Evolutionary conservation across 306 rosid genomes (phyloP), one percentile per base, ranked within the genome.

Genomic region (Neltuma alba): DNA sequence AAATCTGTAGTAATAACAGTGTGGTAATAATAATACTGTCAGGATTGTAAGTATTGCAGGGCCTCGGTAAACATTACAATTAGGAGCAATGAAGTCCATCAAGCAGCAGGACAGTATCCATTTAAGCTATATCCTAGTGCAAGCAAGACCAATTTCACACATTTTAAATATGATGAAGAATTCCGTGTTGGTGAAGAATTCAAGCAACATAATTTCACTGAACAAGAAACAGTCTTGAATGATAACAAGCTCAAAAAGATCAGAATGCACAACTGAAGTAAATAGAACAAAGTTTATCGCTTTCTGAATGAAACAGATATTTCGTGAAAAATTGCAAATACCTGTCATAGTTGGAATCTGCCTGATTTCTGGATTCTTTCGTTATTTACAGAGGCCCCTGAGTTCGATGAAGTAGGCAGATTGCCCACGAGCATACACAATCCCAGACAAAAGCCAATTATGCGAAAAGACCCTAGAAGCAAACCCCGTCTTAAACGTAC

Each of bases 291-390:
- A 64, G 15, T 63, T 64, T 1, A 60, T 41, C 20, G 15, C 61
- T 60, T 68, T 36, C 36, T 3, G 12, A 34, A 30, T 42, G 76
- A 72, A 72, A 20, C 16, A n/a, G 5, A 72, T 9, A 36, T 73
- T 27, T 55, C 4, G 36, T 1, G 40, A 82, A 61, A 68, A 55
- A 27, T 11, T 15, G 34, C 7, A 48, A 63, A 71, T 86, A 92
- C 97, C 96, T 33, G 96, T 85, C 97, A 92, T 92, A 85, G 63
- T 79, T 85, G 75, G 31, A 30, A 72, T 75, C 57, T 37, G 54
- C 71, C 54, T 37, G 50, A 38, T 25, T 65, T 83, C 23, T 25
- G 58, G 38, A 41, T 72, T 64, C n/a, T 40, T 62, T 76, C 73
- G 71, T 61, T 11, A 0, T 80, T 21, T 18, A 13, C 28, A 84